Percentiles rank a stretch among this genome's conserved stretches.
Conservation (phyloP, 1,139 yeast genomes). For the Nakaseomyces uthaithaninus region DNA sequence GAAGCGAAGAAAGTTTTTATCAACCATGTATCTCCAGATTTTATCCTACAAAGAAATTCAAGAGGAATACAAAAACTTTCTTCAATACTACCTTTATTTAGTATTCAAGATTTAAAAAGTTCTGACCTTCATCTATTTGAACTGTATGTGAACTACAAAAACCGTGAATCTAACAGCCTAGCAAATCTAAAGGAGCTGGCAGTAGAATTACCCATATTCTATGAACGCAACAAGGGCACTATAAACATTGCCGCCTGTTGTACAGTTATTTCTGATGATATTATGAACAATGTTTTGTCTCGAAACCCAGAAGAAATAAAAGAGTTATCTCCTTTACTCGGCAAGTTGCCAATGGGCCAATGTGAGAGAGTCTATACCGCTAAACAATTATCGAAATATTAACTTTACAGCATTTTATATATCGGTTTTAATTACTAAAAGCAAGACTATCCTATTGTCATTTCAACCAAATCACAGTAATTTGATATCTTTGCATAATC, state of each 20-base stretch:
- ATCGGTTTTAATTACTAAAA: too few species aligned
- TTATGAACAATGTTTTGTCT: conserved; percentile 12
- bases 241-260: conserved; percentile 26
- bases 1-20: conserved; percentile 2
- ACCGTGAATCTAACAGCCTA: conserved; percentile 47
- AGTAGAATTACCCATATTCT: conserved; percentile 33
- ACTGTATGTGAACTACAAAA: conserved; percentile 44
- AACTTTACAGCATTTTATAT: too few species aligned
- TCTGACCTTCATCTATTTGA: conserved; percentile 20
- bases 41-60: conserved; percentile 37
- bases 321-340: conserved; percentile 12
- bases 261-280: conserved; percentile 23
- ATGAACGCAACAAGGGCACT: conserved; percentile 15
- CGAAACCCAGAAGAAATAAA: conserved; percentile 7
- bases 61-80: background rate
- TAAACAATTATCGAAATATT: background rate
- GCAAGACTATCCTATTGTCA: too few species aligned
- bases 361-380: conserved; percentile 20
- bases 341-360: conserved; percentile 23
- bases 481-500: too few species aligned
- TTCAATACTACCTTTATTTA: conserved; percentile 3
- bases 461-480: too few species aligned
- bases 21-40: conserved; percentile 53
- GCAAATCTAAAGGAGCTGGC: conserved; percentile 45
- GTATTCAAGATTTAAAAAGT: conserved; percentile 27